Conservation (phyloP, 148 eudicot genomes). For the Bassia scoparia region DNA sequence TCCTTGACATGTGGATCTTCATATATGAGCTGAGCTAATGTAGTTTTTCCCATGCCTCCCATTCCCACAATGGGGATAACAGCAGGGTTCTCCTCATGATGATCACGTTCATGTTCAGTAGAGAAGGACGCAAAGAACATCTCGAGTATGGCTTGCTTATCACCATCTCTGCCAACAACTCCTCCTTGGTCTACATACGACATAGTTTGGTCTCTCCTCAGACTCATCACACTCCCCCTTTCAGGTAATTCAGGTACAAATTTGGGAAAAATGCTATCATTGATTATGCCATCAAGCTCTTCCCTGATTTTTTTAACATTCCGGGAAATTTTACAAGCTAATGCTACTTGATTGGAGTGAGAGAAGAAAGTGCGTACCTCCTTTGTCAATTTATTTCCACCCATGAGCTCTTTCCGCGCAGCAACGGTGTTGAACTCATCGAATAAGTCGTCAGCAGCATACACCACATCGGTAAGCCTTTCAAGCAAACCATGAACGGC, state of each 20-base stretch:
- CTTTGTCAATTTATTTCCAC: neutral
- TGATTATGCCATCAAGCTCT: slow-evolving; percentile 15
- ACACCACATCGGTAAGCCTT: slow-evolving; percentile 24
- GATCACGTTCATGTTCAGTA: no score
- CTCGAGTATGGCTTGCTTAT: slow-evolving; percentile 20
- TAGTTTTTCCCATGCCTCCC: slow-evolving; percentile 28
- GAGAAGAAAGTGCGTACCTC: slow-evolving; percentile 24
- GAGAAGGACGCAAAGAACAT: neutral
- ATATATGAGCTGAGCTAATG: slow-evolving; percentile 23
- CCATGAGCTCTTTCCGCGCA: neutral
- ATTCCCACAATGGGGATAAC: slow-evolving; percentile 27
- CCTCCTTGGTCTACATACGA: slow-evolving; percentile 11
- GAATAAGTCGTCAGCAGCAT: slow-evolving; percentile 25
- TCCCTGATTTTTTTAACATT: slow-evolving; percentile 12
- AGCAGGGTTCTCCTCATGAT: neutral
- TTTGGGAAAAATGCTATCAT: slow-evolving; percentile 3
- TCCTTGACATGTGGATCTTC: slow-evolving; percentile 19
- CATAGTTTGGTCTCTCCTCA: slow-evolving; percentile 6
- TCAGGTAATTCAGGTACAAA: slow-evolving; percentile 2
- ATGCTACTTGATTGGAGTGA: neutral
- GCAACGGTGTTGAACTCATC: slow-evolving; percentile 21
- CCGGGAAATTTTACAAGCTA: neutral
- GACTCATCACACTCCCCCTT: neutral
- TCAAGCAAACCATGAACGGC: slow-evolving; percentile 21
- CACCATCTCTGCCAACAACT: slow-evolving; percentile 28